Base-by-base conservation (phyloP, 2,329 filamentous ascomycete genomes). In the Aspergillus fumigatus region DNA sequence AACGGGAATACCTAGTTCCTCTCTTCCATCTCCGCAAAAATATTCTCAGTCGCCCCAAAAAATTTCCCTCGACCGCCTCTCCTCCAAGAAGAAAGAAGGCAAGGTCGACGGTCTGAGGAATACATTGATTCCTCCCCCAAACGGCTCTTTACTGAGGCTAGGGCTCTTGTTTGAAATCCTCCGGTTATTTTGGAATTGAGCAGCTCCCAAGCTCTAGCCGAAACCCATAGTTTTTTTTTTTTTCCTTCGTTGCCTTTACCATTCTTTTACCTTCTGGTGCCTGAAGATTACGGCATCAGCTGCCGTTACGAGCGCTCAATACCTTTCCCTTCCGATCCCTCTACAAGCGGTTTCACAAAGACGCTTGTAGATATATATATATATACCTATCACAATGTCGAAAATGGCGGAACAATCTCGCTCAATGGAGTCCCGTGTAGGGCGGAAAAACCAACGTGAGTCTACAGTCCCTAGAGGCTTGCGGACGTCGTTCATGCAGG, bases 391-490 rank as follows among this genome's bases (percentile, higher is more conserved):
- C 48, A 27, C 26, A 50, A 51, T 60, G 56, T 61, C 53, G 58
- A 59, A 65, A 32, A 66, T 67, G 71, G 75, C 76, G 71, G 73
- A 75, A 52, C 75, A 75, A 58, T 69, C 67, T 58, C 73, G 73
- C 53, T 72, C 74, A 51, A 79, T 79, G 75, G 76, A 78, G 64
- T 73, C 78, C 62, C 77, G 78, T 29, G 74, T 72, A 56, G 78
- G 78, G 52, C 72, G 75, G 59, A 76, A 73, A 66, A 80, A 80
- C 66, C 78, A 80, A 72, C 76, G 78, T 80, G 67, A 74, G 77
- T 77, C 48, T 26, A 23, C 8, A 9, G 35, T 25, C 41, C 50
- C 52, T 55, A 40, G 52, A 55, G 53, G 63, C 67, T 11, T 45
- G 41, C n/a, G 41, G 17, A 9, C 11, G 21, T 23, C 4, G 23